phyloP scores from a whole-genome alignment of 2,329 filamentous ascomycete genomes.

The Ophiostoma perfectum region DNA sequence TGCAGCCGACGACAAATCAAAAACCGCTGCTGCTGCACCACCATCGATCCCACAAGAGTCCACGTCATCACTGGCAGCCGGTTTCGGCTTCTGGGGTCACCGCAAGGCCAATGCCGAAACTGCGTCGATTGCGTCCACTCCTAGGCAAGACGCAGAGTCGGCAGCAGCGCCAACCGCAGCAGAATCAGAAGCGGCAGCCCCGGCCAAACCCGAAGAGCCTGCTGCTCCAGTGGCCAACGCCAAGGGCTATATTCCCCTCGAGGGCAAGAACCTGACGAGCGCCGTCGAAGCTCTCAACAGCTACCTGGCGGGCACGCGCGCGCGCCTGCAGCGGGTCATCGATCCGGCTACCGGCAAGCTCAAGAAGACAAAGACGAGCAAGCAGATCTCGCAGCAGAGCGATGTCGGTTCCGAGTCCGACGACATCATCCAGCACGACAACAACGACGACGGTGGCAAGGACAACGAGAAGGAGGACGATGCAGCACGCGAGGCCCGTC shows the following conservation, averaged over 20 bases:
- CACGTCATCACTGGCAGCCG: constrained; percentile 33
- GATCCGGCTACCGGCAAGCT: constrained; percentile 58
- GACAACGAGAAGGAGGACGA: constrained; percentile 8
- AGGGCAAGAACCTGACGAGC: constrained; percentile 76
- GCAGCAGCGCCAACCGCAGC: constrained; percentile 34
- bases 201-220: neutral
- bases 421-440: constrained; percentile 24
- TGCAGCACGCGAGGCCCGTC: constrained; percentile 61
- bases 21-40: constrained; percentile 23
- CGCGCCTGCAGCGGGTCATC: constrained; percentile 56
- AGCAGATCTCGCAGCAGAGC: neutral
- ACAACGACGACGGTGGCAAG: neutral
- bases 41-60: constrained; percentile 26
- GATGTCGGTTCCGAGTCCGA: neutral
- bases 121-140: constrained; percentile 56
- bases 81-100: constrained; percentile 46
- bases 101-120: constrained; percentile 48
- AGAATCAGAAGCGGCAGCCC: constrained; percentile 33
- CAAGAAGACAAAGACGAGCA: constrained; percentile 34
- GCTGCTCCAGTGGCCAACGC: neutral
- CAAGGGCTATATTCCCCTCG: constrained; percentile 38
- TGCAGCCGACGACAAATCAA: constrained; percentile 22
- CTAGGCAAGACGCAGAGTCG: constrained; percentile 32
- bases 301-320: constrained; percentile 81
- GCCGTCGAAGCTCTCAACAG: constrained; percentile 79